Percentiles rank a stretch among this genome's conserved stretches.
These are phyloP conservation scores for Aspergillus niger DNA, from an alignment of 2,329 filamentous ascomycete species.

Conservation along the genomic window DNA sequence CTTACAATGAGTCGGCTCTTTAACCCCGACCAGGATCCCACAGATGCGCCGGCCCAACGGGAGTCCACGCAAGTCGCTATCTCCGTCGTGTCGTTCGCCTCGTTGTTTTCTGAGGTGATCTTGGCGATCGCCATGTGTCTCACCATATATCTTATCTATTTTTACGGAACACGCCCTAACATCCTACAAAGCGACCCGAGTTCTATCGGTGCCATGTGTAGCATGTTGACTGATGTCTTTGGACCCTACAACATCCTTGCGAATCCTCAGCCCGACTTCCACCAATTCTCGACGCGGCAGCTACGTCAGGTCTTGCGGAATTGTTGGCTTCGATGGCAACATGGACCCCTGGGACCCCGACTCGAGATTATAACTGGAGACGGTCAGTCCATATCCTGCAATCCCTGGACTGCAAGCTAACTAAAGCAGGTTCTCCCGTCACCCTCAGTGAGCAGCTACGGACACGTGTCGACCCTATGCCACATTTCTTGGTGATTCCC, in stretches of 20 bases:
- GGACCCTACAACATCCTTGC: constrained; percentile 31
- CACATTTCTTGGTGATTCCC: constrained; percentile 37
- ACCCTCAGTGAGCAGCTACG: constrained; percentile 27
- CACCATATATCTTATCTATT: constrained; percentile 29
- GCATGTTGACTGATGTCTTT: constrained; percentile 35
- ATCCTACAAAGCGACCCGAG: constrained; percentile 37
- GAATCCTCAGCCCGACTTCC: constrained; percentile 30
- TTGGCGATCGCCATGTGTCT: constrained; percentile 27
- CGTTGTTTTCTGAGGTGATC: constrained; percentile 33
- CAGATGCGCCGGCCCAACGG: constrained; percentile 24
- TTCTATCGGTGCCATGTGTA: constrained; percentile 40
- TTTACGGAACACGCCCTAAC: constrained; percentile 32
- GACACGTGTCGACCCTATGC: constrained; percentile 32
- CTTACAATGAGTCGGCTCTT: constrained; percentile 35
- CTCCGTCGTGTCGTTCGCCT: constrained; percentile 32
- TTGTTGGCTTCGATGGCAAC: constrained; percentile 33
- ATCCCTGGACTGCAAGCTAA: background rate
- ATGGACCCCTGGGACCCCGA: constrained; percentile 28
- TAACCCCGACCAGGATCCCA: constrained; percentile 29
- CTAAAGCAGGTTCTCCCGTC: constrained; percentile 25
- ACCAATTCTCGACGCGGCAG: constrained; percentile 38
- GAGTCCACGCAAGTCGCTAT: constrained; percentile 32
- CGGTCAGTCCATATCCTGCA: constrained; percentile 19
- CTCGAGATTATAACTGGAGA: constrained; percentile 34
- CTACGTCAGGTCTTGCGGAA: constrained; percentile 33